Evolutionary conservation across 345 rosid genomes (phyloP).

Genomic region (Erodium maritimum): DNA sequence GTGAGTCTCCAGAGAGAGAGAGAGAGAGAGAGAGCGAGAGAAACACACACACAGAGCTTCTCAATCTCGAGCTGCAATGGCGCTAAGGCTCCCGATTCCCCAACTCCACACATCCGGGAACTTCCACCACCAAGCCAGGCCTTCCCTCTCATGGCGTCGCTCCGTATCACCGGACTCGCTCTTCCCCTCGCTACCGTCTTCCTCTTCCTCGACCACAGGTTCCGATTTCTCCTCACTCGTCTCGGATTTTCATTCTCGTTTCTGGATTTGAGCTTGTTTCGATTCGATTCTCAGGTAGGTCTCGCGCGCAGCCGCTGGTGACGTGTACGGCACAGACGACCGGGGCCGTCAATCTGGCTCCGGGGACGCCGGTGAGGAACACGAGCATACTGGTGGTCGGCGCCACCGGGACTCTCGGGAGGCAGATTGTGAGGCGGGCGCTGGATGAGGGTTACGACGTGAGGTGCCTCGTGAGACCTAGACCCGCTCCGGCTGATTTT

Average conservation of each 20-base stretch:
- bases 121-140: conserved; percentile 10
- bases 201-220: neutral
- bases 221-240: neutral
- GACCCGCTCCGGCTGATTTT: conserved; percentile 91
- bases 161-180: conserved; percentile 23
- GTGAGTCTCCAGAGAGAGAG: neutral
- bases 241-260: neutral
- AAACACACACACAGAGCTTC: neutral
- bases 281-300: conserved; percentile 13
- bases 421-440: conserved; percentile 82
- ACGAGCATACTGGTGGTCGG: conserved; percentile 86
- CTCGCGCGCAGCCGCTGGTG: conserved; percentile 13
- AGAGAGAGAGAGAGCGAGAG: neutral
- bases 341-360: conserved; percentile 48
- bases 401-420: conserved; percentile 78
- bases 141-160: conserved; percentile 31
- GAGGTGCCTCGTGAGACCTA: conserved; percentile 81
- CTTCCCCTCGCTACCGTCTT: neutral
- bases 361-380: conserved; percentile 69
- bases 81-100: conserved; percentile 36
- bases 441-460: conserved; percentile 92
- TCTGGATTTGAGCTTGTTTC: neutral
- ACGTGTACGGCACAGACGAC: conserved; percentile 17
- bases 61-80: conserved; percentile 19
- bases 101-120: conserved; percentile 34